These are phyloP conservation scores for Aspergillus diversus DNA, from an alignment of 495 filamentous ascomycete species.

Conservation along the genomic window DNA sequence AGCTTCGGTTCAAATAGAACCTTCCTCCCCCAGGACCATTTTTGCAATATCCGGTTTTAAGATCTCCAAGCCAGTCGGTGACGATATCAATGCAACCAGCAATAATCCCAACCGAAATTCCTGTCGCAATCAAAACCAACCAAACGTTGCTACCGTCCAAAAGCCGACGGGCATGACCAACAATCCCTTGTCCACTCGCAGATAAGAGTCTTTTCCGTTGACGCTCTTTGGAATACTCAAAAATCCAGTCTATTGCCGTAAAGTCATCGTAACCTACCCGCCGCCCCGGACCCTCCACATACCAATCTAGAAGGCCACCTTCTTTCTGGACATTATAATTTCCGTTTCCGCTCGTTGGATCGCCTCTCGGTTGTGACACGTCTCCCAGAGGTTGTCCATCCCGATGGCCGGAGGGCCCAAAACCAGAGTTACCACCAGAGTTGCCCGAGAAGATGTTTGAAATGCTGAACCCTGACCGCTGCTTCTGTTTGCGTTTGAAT, in stretches of 20 bases:
- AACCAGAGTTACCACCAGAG: conserved; percentile 28
- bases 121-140: conserved; percentile 79
- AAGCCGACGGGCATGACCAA: conserved; percentile 72
- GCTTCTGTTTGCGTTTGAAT: conserved; percentile 85
- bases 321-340: conserved; percentile 61
- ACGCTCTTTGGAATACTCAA: conserved; percentile 96
- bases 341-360: conserved; percentile 39
- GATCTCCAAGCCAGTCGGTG: conserved; percentile 92
- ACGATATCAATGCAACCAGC: conserved; percentile 89
- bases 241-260: conserved; percentile 99
- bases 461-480: conserved; percentile 57
- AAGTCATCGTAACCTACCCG: conserved; percentile 95
- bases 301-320: conserved; percentile 76
- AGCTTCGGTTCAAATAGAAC: conserved; percentile 87
- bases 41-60: conserved; percentile 90
- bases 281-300: conserved; percentile 85
- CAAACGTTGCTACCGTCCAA: conserved; percentile 89
- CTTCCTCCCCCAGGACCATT: conserved; percentile 72
- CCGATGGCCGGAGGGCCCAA: conserved; percentile 26
- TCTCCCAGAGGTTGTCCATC: conserved; percentile 27
- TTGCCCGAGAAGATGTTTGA: conserved; percentile 53
- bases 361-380: conserved; percentile 10
- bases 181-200: conserved; percentile 67
- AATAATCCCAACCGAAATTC: conserved; percentile 78
- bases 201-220: conserved; percentile 79